These are phyloP conservation scores for Centella asiatica DNA, from an alignment of 129 eudicot species.

Conservation along the genomic window DNA sequence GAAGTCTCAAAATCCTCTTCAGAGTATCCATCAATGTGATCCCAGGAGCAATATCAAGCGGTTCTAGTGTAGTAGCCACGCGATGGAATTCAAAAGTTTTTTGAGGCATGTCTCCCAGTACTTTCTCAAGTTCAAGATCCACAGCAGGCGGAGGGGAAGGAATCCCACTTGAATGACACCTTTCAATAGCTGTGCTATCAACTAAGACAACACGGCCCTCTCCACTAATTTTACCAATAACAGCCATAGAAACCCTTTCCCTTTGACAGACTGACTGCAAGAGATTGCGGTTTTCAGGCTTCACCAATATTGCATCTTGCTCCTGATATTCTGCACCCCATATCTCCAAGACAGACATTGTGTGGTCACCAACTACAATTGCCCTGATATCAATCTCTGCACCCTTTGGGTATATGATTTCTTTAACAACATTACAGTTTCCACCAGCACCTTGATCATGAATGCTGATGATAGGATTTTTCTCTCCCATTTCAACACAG, in stretches of 20 bases:
- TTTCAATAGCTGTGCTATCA: conserved; percentile 54
- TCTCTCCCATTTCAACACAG: conserved; percentile 86
- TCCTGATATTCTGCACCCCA: conserved; percentile 99
- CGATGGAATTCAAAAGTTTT: conserved; percentile 81
- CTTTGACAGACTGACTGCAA: conserved; percentile 72
- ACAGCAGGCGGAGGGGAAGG: conserved; percentile 74
- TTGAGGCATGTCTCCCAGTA: conserved; percentile 91
- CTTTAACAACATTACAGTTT: conserved; percentile 92
- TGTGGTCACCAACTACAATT: conserved; percentile 82
- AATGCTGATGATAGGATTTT: conserved; percentile 77
- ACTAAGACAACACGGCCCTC: conserved; percentile 57
- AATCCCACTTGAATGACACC: conserved; percentile 28
- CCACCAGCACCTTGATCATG: conserved; percentile 99
- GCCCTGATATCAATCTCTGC: conserved; percentile 86
- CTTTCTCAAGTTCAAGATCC: conserved; percentile 87
- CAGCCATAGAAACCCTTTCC: conserved; percentile 88
- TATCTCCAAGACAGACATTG: conserved; percentile 92
- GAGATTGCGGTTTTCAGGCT: conserved; percentile 56
- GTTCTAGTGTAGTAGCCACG: conserved; percentile 27
- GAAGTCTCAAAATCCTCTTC: conserved; percentile 76
- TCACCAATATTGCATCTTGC: conserved; percentile 92
- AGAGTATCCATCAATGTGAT: conserved; percentile 58
- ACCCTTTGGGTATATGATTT: conserved; percentile 84
- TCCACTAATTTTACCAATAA: conserved; percentile 71
- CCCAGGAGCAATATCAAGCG: conserved; percentile 86